Evolutionary conservation across 2,329 filamentous ascomycete genomes (phyloP).

Genomic region (Diaporthe sp.): DNA sequence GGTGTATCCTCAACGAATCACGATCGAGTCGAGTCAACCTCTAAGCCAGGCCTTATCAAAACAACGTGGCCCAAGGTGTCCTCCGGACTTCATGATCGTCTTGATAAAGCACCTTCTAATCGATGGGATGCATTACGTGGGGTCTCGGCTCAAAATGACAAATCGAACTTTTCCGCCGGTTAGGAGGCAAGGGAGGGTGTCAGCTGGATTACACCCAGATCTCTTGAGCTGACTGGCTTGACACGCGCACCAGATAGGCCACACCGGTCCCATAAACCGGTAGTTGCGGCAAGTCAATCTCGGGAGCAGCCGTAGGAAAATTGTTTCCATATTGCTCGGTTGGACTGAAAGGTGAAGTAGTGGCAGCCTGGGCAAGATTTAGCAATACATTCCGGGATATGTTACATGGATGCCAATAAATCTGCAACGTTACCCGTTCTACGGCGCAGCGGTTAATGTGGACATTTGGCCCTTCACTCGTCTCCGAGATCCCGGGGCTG

Average conservation of each 20-base stretch:
- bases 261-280: slow-evolving; percentile 8
- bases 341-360: neutral
- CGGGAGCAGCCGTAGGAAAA: slow-evolving; percentile 22
- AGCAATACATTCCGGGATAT: neutral
- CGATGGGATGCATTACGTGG: neutral
- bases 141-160: slow-evolving; percentile 8
- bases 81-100: slow-evolving; percentile 3
- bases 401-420: slow-evolving; percentile 13
- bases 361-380: slow-evolving; percentile 10
- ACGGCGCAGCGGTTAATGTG: neutral
- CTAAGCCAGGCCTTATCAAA: slow-evolving; percentile 11
- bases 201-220: neutral
- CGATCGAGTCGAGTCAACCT: neutral
- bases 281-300: slow-evolving; percentile 12
- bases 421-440: slow-evolving; percentile 22
- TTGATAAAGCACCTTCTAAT: slow-evolving; percentile 2
- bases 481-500: slow-evolving; percentile 2
- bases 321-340: neutral
- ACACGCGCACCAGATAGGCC: slow-evolving; percentile 15
- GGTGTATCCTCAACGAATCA: slow-evolving; percentile 8
- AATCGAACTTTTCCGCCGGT: neutral
- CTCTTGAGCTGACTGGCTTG: slow-evolving; percentile 10
- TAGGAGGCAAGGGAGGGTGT: neutral
- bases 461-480: slow-evolving; percentile 4
- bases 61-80: slow-evolving; percentile 4